A percentile compares a stretch with the other conserved stretches of the same genome.
phyloP scores from a whole-genome alignment of 768 basidiomycete species.

The Amanita rimosa region DNA sequence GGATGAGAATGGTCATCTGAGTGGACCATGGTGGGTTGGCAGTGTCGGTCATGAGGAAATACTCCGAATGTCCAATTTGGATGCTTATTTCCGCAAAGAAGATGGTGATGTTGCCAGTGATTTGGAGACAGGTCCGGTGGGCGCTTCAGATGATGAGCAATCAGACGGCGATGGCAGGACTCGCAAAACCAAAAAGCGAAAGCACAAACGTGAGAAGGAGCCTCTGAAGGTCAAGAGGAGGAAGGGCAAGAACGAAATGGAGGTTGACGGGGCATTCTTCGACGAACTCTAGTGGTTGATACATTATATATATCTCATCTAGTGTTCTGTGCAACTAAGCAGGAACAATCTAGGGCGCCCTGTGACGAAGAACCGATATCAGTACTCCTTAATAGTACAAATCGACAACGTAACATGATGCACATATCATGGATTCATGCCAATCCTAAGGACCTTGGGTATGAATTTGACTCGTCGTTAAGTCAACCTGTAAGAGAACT shows the following conservation, averaged over 20 bases:
- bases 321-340: conserved; percentile 8
- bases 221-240: conserved; percentile 36
- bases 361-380: too few relatives aligned
- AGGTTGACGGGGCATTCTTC: conserved; percentile 55
- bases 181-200: conserved; percentile 37
- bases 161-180: conserved; percentile 13
- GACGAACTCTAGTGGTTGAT: too few relatives aligned
- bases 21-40: conserved; percentile 69
- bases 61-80: conserved; percentile 76
- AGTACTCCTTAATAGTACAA: neutral
- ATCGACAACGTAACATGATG: neutral
- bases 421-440: neutral
- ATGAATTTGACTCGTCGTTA: too few relatives aligned
- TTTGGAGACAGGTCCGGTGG: conserved; percentile 7
- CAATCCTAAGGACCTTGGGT: too few relatives aligned
- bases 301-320: too few relatives aligned
- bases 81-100: conserved; percentile 50
- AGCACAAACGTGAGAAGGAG: conserved; percentile 43
- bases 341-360: neutral
- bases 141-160: neutral
- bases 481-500: too few relatives aligned
- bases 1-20: conserved; percentile 10
- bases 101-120: conserved; percentile 15
- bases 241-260: conserved; percentile 50
- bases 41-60: conserved; percentile 88